phyloP scores from a whole-genome alignment of 1,284 basidiomycete species.

The Tausonia pullulans region DNA sequence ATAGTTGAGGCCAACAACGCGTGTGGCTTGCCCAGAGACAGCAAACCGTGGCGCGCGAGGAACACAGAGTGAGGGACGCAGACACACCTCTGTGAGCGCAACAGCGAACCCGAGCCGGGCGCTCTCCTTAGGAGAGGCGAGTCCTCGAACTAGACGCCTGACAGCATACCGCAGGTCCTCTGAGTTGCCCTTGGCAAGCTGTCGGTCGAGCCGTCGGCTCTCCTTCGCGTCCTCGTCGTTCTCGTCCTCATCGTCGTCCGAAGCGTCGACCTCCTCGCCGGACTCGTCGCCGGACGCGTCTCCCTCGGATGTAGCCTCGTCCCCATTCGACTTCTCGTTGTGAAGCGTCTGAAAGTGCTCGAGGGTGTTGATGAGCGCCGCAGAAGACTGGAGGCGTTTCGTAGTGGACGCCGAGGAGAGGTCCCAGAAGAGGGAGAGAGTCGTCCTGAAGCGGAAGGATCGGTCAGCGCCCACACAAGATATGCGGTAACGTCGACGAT shows the following conservation, averaged over 20 bases:
- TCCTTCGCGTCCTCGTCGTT: slow-evolving; percentile 26
- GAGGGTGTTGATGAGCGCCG: slow-evolving; percentile 66
- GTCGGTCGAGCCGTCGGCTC: slow-evolving; percentile 30
- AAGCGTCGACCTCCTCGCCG: slow-evolving; percentile 28
- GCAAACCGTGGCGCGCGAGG: too few species aligned
- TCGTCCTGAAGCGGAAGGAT: slow-evolving; percentile 37
- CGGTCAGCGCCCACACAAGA: neutral
- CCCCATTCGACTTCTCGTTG: slow-evolving; percentile 23
- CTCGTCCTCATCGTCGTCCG: slow-evolving; percentile 26
- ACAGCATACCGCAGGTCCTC: slow-evolving; percentile 84
- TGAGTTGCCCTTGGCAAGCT: slow-evolving; percentile 52
- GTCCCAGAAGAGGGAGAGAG: slow-evolving; percentile 86
- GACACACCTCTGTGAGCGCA: slow-evolving; percentile 77
- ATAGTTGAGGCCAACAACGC: neutral
- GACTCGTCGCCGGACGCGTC: slow-evolving; percentile 33
- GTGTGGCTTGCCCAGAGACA: neutral
- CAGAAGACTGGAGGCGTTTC: slow-evolving; percentile 72
- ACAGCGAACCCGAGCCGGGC: slow-evolving; percentile 91
- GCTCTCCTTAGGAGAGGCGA: slow-evolving; percentile 84
- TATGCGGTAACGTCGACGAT: too few species aligned
- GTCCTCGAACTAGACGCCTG: slow-evolving; percentile 67
- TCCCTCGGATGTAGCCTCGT: slow-evolving; percentile 19
- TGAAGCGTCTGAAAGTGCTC: slow-evolving; percentile 58
- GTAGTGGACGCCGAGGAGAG: slow-evolving; percentile 71
- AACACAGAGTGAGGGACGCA: too few species aligned